A percentile compares a stretch with the other conserved stretches of the same genome.
phyloP scores from a whole-genome alignment of 2,329 filamentous ascomycete genomes.

The Apiospora rasikravindrae region DNA sequence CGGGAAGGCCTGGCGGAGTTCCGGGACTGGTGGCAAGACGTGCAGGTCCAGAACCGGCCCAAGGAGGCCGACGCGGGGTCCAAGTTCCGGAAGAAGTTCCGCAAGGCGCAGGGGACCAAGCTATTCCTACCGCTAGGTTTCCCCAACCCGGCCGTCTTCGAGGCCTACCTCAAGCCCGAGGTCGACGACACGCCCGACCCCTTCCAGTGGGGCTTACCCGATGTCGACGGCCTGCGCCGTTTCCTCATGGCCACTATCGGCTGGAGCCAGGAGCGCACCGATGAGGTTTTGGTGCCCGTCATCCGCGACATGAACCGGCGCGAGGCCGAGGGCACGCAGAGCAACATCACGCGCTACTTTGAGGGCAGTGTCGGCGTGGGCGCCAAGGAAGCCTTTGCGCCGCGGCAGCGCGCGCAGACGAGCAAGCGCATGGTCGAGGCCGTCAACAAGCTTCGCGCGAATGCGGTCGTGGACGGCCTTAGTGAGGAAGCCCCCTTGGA shows the following conservation, averaged over 20 bases:
- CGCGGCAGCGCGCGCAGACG: constrained; percentile 66
- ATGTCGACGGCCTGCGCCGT: constrained; percentile 80
- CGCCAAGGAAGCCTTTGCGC: constrained; percentile 70
- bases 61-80: constrained; percentile 65
- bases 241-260: constrained; percentile 94
- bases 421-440: constrained; percentile 81
- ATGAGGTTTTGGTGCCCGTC: constrained; percentile 94
- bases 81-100: constrained; percentile 84
- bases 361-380: constrained; percentile 74
- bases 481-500: constrained; percentile 1
- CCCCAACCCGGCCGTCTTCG: constrained; percentile 76
- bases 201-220: constrained; percentile 96
- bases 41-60: constrained; percentile 71
- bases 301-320: constrained; percentile 93
- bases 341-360: constrained; percentile 95
- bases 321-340: constrained; percentile 88
- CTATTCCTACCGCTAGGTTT: constrained; percentile 84
- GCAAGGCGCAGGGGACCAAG: constrained; percentile 77
- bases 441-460: constrained; percentile 68
- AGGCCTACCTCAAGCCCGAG: constrained; percentile 85
- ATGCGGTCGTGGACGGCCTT: constrained; percentile 41
- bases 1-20: constrained; percentile 71
- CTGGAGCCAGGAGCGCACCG: constrained; percentile 89
- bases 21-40: constrained; percentile 82
- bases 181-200: constrained; percentile 78